Percentiles rank a stretch among this genome's conserved stretches.
These are phyloP conservation scores for Penicillium riverlandense DNA, from an alignment of 495 filamentous ascomycete species.

Conservation along the genomic window DNA sequence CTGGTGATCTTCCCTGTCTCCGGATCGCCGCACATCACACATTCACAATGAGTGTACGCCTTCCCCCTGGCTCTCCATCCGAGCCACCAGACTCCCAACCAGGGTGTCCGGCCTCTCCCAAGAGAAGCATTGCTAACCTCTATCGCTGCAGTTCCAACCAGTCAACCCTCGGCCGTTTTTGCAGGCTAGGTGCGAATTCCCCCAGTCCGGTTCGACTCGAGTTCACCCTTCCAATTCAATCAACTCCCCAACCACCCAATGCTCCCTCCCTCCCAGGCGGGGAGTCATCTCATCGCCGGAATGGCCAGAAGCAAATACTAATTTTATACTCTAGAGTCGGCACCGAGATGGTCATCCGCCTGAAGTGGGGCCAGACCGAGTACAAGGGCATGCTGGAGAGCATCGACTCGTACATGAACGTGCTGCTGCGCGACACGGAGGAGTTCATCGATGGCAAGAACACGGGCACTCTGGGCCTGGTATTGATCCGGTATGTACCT, in stretches of 20 bases:
- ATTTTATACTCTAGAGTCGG: conserved; percentile 56
- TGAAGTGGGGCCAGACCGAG: conserved; percentile 97
- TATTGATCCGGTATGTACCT: conserved; percentile 71
- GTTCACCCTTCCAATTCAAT: neutral
- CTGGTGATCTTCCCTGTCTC: neutral
- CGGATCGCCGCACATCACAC: neutral
- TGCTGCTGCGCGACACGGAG: conserved; percentile 81
- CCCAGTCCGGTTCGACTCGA: neutral
- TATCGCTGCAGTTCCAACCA: conserved; percentile 59
- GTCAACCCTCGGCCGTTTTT: conserved; percentile 88
- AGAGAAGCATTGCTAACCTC: conserved; percentile 7
- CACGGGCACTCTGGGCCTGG: conserved; percentile 76
- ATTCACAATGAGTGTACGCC: conserved; percentile 36
- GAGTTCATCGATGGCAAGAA: conserved; percentile 87
- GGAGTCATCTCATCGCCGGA: neutral
- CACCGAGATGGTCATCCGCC: conserved; percentile 78
- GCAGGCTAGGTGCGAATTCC: conserved; percentile 63
- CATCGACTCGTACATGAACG: conserved; percentile 98
- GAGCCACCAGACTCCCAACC: too few relatives aligned
- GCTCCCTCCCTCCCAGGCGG: neutral
- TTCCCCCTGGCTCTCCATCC: neutral
- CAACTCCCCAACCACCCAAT: too few relatives aligned
- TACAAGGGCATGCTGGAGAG: conserved; percentile 88
- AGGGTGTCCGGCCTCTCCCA: neutral
- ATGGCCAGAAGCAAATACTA: neutral